phyloP scores from a whole-genome alignment of 306 rosid genomes.

The Casuarina equisetifolia region DNA sequence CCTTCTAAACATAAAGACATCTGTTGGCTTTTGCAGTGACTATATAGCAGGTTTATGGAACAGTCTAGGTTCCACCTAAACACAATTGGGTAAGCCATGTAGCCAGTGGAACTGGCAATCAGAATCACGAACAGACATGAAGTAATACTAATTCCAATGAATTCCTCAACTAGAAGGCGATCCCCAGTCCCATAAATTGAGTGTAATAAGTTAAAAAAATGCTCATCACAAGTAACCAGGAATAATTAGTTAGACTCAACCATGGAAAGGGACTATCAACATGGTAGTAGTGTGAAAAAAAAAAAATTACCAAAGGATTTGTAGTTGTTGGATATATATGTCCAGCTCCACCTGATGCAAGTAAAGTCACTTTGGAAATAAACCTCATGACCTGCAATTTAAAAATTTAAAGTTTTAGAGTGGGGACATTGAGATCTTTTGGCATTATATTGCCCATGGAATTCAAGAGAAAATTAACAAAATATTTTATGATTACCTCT shows the following conservation, averaged over 20 bases:
- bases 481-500: constrained; percentile 56
- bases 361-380: constrained; percentile 89
- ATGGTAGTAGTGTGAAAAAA: constrained; percentile 11
- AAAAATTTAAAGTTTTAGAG: constrained; percentile 28
- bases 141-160: too few relatives aligned
- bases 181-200: too few relatives aligned
- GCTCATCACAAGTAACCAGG: too few relatives aligned
- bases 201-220: too few relatives aligned
- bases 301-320: constrained; percentile 73
- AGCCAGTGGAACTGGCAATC: too few relatives aligned
- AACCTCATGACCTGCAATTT: constrained; percentile 78
- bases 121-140: too few relatives aligned
- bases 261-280: too few relatives aligned
- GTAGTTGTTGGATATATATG: constrained; percentile 94
- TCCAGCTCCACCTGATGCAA: constrained; percentile 97
- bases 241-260: too few relatives aligned
- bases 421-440: constrained; percentile 1
- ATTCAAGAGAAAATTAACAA: neutral
- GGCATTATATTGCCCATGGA: constrained; percentile 17
- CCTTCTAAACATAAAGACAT: too few relatives aligned
- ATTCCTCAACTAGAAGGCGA: too few relatives aligned
- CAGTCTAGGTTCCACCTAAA: neutral
- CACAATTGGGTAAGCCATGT: neutral
- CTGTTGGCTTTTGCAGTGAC: too few relatives aligned
- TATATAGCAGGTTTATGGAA: too few relatives aligned